phyloP scores from a whole-genome alignment of 441 rosid species.

The Geranium incanum region DNA sequence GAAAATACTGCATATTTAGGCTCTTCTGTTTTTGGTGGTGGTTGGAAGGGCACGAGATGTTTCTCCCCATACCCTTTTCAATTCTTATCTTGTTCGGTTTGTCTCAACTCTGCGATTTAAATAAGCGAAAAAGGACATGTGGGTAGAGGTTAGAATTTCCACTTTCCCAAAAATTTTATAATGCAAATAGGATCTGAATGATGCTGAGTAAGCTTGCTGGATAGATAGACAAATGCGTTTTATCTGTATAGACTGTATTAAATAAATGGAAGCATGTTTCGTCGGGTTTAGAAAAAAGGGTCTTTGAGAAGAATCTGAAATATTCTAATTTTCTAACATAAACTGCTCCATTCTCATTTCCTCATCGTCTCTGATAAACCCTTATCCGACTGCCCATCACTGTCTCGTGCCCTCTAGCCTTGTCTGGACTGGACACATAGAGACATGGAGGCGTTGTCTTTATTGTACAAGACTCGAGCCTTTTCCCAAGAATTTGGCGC shows the following conservation, averaged over 20 bases:
- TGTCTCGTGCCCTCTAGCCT: slow-evolving; percentile 20
- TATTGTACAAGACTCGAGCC: not conserved
- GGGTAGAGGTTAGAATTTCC: slow-evolving; percentile 31
- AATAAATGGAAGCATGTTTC: slow-evolving; percentile 36
- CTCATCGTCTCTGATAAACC: slow-evolving; percentile 19
- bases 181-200: slow-evolving; percentile 17
- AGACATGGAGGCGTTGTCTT: slow-evolving; percentile 31
- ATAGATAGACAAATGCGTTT: slow-evolving; percentile 15
- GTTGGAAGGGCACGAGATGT: slow-evolving; percentile 39
- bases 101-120: slow-evolving; percentile 18
- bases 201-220: slow-evolving; percentile 6
- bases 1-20: slow-evolving; percentile 14
- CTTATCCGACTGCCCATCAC: slow-evolving; percentile 29
- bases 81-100: slow-evolving; percentile 29
- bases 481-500: slow-evolving; percentile 18
- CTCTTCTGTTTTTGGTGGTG: slow-evolving; percentile 42
- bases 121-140: slow-evolving; percentile 24
- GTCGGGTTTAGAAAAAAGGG: slow-evolving; percentile 35
- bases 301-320: slow-evolving; percentile 24
- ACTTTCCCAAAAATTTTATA: slow-evolving; percentile 27
- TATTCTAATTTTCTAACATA: slow-evolving; percentile 34
- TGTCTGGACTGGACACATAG: slow-evolving; percentile 25
- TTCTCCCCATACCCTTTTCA: slow-evolving; percentile 34
- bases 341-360: slow-evolving; percentile 28
- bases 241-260: slow-evolving; percentile 6